Evolutionary conservation across 2,329 filamentous ascomycete genomes (phyloP), one percentile per base, ranked within the genome.

Genomic region (Colletotrichum coccodes): DNA sequence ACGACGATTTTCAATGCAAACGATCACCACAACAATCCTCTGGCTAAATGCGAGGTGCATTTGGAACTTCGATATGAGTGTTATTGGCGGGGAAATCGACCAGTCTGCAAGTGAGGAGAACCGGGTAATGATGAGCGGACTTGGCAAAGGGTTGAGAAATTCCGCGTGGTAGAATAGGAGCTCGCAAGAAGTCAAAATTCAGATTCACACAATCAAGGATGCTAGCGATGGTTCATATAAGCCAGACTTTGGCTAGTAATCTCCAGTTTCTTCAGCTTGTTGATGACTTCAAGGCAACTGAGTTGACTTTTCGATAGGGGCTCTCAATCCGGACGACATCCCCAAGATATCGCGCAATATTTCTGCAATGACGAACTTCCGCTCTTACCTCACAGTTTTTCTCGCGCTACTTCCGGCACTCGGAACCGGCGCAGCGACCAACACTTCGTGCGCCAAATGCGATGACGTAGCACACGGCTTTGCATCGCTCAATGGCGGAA

Each of bases 401-500:
- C 16, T 21, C 21, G 7, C 34, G 5, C 16, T 49, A 1, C 16
- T 32, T 8, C 16, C 16, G 34, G 34, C 26, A 21, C n/a, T 58
- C 26, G 40, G 32, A 14, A 34, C 44, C 44, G 9, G 18, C 14
- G 8, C 58, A 11, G 12, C 23, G 4, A 16, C 18, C 4, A 40
- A 50, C 32, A 32, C 50, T 3, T 21, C 58, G 8, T 50, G 44
- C 16, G 34, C 58, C 58, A 49, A 21, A 18, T 40, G 44, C 34
- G 46, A 52, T 34, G 30, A 49, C n/a, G 32, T 36, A n/a, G 44
- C 32, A 8, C 23, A 40, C 32, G 72, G 70, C 2, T 73, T 74
- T 18, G 73, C 70, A 9, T 72, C 72, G 4, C 60, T 71, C 32
- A 70, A 71, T 44, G 71, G 72, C 11, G 70, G 72, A 11, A 74